Percentiles rank a stretch among this genome's conserved stretches.
These are phyloP conservation scores for Phascolomyces articulosus DNA, from an alignment of 371 early-diverging fungal species.

Conservation along the genomic window DNA sequence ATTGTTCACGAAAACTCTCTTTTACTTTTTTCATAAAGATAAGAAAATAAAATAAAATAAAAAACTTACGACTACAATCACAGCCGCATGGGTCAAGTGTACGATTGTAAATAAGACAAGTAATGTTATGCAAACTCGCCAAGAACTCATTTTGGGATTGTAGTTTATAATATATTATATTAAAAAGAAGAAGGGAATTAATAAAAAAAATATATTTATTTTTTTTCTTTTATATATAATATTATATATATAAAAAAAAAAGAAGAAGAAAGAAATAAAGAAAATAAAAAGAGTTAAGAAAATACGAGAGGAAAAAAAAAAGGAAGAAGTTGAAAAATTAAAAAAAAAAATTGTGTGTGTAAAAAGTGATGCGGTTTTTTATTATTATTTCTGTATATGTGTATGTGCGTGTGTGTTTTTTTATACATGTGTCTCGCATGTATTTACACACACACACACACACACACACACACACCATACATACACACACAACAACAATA, in stretches of 20 bases:
- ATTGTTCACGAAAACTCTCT: too few species aligned
- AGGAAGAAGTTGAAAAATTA: conserved; percentile 11
- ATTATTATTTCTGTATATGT: too few species aligned
- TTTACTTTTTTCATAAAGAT: too few species aligned
- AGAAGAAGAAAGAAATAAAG: conserved; percentile 9
- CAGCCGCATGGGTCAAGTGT: conserved; percentile 14
- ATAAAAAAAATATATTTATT: too few species aligned
- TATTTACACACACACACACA: too few species aligned
- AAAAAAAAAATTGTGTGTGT: neutral
- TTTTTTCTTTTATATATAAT: neutral
- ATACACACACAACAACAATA: neutral
- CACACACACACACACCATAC: too few species aligned
- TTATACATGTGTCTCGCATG: too few species aligned
- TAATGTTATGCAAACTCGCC: conserved; percentile 8
- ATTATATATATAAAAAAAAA: conserved; percentile 3
- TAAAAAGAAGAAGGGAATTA: too few species aligned
- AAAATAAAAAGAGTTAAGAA: conserved; percentile 7
- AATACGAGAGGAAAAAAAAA: conserved; percentile 1
- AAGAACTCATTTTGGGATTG: neutral
- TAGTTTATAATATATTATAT: too few species aligned
- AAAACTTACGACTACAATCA: conserved; percentile 19
- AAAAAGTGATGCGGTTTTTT: neutral
- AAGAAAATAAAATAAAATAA: neutral
- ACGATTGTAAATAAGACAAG: conserved; percentile 2
- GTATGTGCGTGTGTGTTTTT: too few species aligned